phyloP scores from a whole-genome alignment of 352 stramenopile genomes.

The Phytophthora meadii region DNA sequence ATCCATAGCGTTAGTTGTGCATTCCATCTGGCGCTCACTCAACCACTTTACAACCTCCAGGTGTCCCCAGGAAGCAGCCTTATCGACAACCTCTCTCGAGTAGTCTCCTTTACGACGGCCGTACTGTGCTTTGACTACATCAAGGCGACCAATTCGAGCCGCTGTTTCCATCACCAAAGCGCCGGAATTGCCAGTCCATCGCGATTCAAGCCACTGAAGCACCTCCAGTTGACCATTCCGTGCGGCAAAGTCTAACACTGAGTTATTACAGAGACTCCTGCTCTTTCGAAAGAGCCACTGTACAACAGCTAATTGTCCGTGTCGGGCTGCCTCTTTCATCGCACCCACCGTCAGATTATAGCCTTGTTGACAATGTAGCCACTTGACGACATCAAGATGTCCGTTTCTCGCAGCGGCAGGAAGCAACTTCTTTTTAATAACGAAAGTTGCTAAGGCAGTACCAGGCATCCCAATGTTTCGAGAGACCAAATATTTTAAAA shows the following conservation, averaged over 20 bases:
- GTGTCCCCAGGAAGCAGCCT: constrained; percentile 16
- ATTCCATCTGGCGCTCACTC: constrained; percentile 6
- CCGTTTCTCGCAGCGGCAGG: constrained; percentile 10
- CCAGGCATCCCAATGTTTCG: background rate
- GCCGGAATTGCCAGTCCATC: background rate
- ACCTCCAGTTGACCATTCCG: constrained; percentile 9
- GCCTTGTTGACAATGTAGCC: constrained; percentile 12
- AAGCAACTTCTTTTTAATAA: background rate
- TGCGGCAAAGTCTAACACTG: constrained; percentile 9
- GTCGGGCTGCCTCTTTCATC: constrained; percentile 9
- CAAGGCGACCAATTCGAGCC: background rate
- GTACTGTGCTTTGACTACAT: too few relatives aligned
- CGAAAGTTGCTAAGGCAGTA: background rate
- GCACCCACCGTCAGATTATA: background rate
- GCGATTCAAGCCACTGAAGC: constrained; percentile 20
- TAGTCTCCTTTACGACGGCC: too few relatives aligned
- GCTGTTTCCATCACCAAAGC: constrained; percentile 12
- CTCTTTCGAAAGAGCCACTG: constrained; percentile 21
- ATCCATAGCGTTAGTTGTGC: constrained; percentile 17
- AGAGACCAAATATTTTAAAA: constrained; percentile 21
- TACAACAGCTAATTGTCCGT: constrained; percentile 15
- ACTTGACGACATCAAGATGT: constrained; percentile 30
- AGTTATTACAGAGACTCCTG: background rate
- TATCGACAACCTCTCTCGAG: too few relatives aligned
- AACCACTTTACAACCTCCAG: constrained; percentile 27